Conservation (phyloP, 495 filamentous ascomycete genomes). For the Penicillium cinerascens region DNA sequence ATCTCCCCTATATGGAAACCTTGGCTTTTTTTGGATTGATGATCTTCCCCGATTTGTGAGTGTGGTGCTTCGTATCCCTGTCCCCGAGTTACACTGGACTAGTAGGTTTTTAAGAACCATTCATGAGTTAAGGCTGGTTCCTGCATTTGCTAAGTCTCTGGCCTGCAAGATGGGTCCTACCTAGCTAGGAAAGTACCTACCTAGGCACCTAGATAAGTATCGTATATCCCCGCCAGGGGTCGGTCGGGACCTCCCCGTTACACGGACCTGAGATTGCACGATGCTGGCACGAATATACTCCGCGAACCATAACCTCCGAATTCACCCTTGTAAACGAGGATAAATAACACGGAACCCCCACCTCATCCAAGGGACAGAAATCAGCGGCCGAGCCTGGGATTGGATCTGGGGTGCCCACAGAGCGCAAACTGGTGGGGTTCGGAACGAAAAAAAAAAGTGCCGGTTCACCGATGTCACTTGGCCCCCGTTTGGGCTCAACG, state of each 20-base stretch:
- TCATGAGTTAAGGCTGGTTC: no score
- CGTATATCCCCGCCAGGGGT: no score
- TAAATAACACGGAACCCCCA: not conserved
- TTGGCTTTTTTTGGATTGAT: not conserved
- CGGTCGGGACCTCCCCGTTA: not conserved
- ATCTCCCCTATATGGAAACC: no score
- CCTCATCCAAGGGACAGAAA: constrained; percentile 11
- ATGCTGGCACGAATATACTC: not conserved
- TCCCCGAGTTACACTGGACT: no score
- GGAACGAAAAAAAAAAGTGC: not conserved
- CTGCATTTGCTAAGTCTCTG: no score
- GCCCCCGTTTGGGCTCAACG: not conserved
- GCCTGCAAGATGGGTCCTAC: not conserved
- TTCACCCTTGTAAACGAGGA: not conserved
- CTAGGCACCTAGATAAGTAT: no score
- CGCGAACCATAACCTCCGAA: not conserved
- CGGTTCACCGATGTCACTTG: constrained; percentile 2
- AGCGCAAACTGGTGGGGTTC: constrained; percentile 27
- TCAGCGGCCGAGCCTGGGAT: constrained; percentile 5
- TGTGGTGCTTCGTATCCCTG: not conserved
- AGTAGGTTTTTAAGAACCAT: no score
- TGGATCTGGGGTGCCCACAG: constrained; percentile 27
- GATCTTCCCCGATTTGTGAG: not conserved
- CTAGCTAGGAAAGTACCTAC: not conserved
- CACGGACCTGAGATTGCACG: not conserved